Base-by-base conservation (phyloP, 1,284 basidiomycete genomes). In the Fomitopsis schrenkii region DNA sequence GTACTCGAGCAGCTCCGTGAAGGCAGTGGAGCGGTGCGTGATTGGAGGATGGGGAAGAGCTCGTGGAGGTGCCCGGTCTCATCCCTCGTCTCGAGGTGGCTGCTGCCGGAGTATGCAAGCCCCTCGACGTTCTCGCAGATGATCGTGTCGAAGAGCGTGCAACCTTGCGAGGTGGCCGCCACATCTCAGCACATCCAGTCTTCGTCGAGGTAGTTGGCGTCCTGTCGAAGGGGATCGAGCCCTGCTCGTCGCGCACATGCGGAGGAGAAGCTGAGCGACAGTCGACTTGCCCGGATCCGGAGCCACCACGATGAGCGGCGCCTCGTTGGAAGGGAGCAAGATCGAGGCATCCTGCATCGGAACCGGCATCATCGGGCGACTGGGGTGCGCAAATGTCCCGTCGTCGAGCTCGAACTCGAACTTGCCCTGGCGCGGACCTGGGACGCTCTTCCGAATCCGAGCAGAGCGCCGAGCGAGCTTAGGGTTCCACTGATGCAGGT, bases 231-330 rank as follows among this genome's bases (percentile, higher is more conserved):
- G 85, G 81, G 57, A 98, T 84, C 5, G 74, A 76, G 1, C 92
- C 93, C 14, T 62, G 46, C 79, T 75, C 0, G 87, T 82, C 2
- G 79, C 72, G 78, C 98, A 98, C 73, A 97, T 79, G 9, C 91
- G 83, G 26, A 95, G 80, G 0, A 98, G 81, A 2, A 97, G 82
- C 61, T 90, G 85, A 0, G 92, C 93, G 62, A 98, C 82, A 0
- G 95, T 98, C n/a, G 89, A 92, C 77, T 99, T 98, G 45, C 96
- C 22, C 95, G 1, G 89, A 92, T 2, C 96, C 95, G 1, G 91
- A 94, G 1, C 89, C 86, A 55, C 96, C 97, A 98, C 93, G 68
- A 98, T 89, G 76, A 95, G 98, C 0, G 96, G 97, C 22, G 83
- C 93, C 74, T 98, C 95, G 42, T 84, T 79, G 0, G 93, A 84